Evolutionary conservation across 2,329 filamentous ascomycete genomes (phyloP).

Genomic region (Ophiostoma ulmi): DNA sequence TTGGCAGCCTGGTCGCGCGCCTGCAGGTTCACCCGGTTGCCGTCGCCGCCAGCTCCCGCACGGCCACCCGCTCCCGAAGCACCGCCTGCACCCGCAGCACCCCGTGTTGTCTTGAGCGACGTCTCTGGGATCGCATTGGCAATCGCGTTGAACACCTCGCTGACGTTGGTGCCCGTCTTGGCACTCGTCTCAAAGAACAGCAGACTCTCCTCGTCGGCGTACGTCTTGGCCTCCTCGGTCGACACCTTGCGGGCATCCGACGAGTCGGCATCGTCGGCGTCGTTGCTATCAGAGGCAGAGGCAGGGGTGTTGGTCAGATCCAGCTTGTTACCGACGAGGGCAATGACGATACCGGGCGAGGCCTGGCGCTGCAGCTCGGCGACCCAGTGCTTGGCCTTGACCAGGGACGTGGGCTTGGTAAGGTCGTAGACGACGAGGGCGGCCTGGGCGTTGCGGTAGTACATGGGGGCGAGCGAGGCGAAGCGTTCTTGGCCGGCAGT

Average conservation of each 20-base stretch:
- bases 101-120: conserved; percentile 81
- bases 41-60: conserved; percentile 45
- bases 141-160: conserved; percentile 95
- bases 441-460: conserved; percentile 97
- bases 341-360: conserved; percentile 92
- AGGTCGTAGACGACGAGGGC: conserved; percentile 98
- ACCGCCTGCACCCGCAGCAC: conserved; percentile 39
- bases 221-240: conserved; percentile 84
- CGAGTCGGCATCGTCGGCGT: conserved; percentile 63
- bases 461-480: conserved; percentile 94
- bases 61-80: conserved; percentile 55
- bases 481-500: conserved; percentile 97
- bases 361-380: conserved; percentile 95
- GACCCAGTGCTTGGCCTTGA: conserved; percentile 98
- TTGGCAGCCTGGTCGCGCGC: conserved; percentile 70
- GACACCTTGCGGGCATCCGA: conserved; percentile 83
- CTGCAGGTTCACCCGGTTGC: conserved; percentile 75
- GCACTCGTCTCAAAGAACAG: conserved; percentile 98
- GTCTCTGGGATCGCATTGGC: conserved; percentile 97
- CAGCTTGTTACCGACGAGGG: conserved; percentile 93
- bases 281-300: conserved; percentile 44
- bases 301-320: conserved; percentile 68
- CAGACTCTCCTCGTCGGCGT: conserved; percentile 89
- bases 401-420: conserved; percentile 89
- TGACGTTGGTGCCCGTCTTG: conserved; percentile 91